Evolutionary conservation across 1,139 yeast genomes (phyloP).

Genomic region (Pichia norvegensis): DNA sequence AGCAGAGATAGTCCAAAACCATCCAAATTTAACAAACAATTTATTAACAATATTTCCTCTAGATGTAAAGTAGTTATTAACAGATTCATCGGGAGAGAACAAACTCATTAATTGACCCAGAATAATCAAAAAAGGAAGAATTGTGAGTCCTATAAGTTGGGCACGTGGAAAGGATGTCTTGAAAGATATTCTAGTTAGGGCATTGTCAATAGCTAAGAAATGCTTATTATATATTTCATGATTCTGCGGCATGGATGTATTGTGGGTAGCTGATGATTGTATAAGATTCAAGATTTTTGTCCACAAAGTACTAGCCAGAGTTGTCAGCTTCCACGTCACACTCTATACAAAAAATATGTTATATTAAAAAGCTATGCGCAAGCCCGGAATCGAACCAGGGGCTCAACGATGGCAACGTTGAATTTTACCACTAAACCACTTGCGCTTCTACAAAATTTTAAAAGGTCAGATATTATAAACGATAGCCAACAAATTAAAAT

Average conservation of each 20-base stretch:
- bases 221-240: not conserved
- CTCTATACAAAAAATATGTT: no score
- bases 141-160: slow-evolving; percentile 4
- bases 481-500: no score
- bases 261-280: not conserved
- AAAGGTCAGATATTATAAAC: no score
- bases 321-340: no score
- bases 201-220: not conserved
- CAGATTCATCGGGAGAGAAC: slow-evolving; percentile 26
- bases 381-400: slow-evolving; percentile 17
- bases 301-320: no score
- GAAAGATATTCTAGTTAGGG: not conserved
- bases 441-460: no score
- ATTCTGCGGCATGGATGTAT: not conserved
- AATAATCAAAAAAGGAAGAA: slow-evolving; percentile 6
- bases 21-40: slow-evolving; percentile 76
- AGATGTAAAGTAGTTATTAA: slow-evolving; percentile 50
- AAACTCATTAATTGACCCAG: slow-evolving; percentile 10
- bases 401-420: slow-evolving; percentile 17
- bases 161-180: slow-evolving; percentile 2
- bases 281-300: not conserved
- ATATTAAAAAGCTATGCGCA: slow-evolving; percentile 11
- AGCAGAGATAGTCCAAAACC: slow-evolving; percentile 80
- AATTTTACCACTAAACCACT: slow-evolving; percentile 16
- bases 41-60: slow-evolving; percentile 63